A percentile compares a stretch with the other conserved stretches of the same genome.
phyloP scores from a whole-genome alignment of 306 rosid species.

The Gleditsia sinensis region DNA sequence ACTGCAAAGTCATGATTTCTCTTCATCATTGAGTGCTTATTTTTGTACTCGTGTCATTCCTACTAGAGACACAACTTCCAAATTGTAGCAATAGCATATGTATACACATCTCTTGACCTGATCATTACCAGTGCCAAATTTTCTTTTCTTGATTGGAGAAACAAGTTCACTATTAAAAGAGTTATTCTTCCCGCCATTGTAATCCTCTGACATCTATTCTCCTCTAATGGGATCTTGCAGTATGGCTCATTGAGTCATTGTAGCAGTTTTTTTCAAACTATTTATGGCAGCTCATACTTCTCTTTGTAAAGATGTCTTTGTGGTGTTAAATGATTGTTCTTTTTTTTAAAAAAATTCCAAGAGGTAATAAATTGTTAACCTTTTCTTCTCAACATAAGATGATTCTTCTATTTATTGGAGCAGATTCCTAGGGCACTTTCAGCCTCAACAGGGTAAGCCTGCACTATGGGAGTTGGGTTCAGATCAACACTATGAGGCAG shows the following conservation, averaged over 20 bases:
- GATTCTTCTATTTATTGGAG: conserved; percentile 29
- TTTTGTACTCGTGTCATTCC: not conserved
- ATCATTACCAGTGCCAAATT: not conserved
- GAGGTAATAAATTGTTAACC: not conserved
- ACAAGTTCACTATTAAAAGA: not conserved
- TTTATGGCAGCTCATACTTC: conserved; percentile 1
- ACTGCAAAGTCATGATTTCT: not conserved
- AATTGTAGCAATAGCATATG: not conserved
- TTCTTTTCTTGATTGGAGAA: not conserved
- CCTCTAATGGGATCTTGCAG: not conserved
- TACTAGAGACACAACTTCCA: not conserved
- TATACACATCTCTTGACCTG: not conserved
- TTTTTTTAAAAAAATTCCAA: not conserved
- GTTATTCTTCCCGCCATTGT: not conserved
- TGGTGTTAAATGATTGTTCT: conserved; percentile 15
- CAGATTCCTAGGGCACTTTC: conserved; percentile 91
- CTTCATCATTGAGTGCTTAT: not conserved
- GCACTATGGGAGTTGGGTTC: conserved; percentile 86
- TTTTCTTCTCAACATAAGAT: conserved; percentile 24
- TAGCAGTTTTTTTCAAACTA: conserved; percentile 2
- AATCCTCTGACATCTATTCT: not conserved
- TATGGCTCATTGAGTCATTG: not conserved
- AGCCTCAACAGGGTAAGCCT: conserved; percentile 76
- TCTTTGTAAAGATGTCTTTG: conserved; percentile 11
- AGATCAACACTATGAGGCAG: conserved; percentile 66